Base-by-base conservation (phyloP, 495 filamentous ascomycete genomes). In the Cercophora newfieldiana region DNA sequence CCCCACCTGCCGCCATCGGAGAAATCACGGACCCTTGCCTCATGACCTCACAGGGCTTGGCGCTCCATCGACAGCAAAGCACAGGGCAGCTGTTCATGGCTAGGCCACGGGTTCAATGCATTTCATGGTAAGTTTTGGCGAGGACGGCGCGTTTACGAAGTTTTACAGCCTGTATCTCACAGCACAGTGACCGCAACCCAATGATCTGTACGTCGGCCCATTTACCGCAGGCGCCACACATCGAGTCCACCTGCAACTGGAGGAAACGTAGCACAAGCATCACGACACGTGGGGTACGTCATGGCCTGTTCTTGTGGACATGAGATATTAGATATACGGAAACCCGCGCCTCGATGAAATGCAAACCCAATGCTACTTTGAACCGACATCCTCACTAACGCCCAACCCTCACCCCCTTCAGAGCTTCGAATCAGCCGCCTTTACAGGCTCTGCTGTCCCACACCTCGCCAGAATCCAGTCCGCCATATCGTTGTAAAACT, bases 401-500 rank as follows among this genome's bases (percentile, higher is more conserved):
- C 7, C 37, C 7, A 47, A 22, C 3, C 22, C 50, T 53, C 24
- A 1, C n/a, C n/a, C 7, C n/a, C 16, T 28, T 63, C 50, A 63
- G 19, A 63, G 29, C 61, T 63, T 63, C 19, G 61, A 54, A 8
- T 61, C 66, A 12, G 63, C 66, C 10, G 48, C 31, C 28, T 53
- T 47, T n/a, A n/a, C n/a, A n/a, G n/a, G n/a, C 4, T 7, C 51
- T 31, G 51, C 59, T 22, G 26, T 59, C 63, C 56, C 68, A 10
- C 59, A 51, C 64, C 87, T 77, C 57, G 77, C 81, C 62, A 94
- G 73, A 61, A 96, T 88, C 90, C 91, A 97, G 55, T 87, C 83
- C 7, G 82, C 84, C 6, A 96, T 83, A 75, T 97, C 91, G 60
- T 83, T 82, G 31, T 83, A 84, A 71, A 90, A 95, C 55, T 79